Evolutionary conservation across 2,329 filamentous ascomycete species (phyloP).

Genomic region (Ascosphaera apis): DNA sequence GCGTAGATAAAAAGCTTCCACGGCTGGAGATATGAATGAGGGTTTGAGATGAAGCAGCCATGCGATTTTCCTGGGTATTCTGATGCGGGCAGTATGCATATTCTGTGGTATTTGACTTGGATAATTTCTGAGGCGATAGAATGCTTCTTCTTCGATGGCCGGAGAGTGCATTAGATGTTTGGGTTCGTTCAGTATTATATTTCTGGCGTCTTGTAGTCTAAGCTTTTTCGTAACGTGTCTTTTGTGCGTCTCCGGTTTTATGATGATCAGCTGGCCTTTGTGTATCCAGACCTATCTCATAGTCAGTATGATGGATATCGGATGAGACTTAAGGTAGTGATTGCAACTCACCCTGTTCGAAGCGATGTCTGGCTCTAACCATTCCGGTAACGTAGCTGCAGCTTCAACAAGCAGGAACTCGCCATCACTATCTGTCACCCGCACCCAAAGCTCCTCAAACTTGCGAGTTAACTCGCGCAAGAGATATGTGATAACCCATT

Average conservation of each 20-base stretch:
- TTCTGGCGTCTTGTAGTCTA: constrained; percentile 39
- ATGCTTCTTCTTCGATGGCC: constrained; percentile 66
- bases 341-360: constrained; percentile 38
- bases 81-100: constrained; percentile 51
- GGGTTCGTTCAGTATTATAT: constrained; percentile 33
- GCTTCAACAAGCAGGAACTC: constrained; percentile 92
- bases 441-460: constrained; percentile 55
- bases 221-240: constrained; percentile 24
- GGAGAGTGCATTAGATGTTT: constrained; percentile 44
- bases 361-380: constrained; percentile 81
- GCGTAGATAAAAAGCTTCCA: constrained; percentile 81
- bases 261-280: constrained; percentile 48
- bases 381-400: constrained; percentile 63
- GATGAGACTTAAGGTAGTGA: not conserved
- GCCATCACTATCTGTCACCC: constrained; percentile 69
- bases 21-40: constrained; percentile 54
- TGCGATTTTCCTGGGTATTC: constrained; percentile 60
- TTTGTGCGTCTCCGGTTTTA: constrained; percentile 31
- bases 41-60: constrained; percentile 55
- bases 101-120: constrained; percentile 51
- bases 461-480: constrained; percentile 56
- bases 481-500: constrained; percentile 89
- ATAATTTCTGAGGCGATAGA: constrained; percentile 69
- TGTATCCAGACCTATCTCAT: constrained; percentile 60
- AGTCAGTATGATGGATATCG: constrained; percentile 2